These are phyloP conservation scores for Stachybotrys chlorohalonatus DNA, from an alignment of 2,329 filamentous ascomycete species.

Conservation along the genomic window DNA sequence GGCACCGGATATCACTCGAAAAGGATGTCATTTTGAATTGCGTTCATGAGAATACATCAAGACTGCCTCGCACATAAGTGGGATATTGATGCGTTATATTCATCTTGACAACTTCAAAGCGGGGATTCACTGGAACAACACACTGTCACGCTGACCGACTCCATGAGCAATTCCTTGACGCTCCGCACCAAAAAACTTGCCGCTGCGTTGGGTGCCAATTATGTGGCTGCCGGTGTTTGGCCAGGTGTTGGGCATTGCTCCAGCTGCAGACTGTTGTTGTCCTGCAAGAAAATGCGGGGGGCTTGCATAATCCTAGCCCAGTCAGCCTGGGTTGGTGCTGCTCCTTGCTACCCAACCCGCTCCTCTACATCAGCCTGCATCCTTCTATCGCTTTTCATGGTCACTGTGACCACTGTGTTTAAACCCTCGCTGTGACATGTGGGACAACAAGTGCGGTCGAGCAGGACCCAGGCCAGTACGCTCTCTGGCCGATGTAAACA, in stretches of 20 bases:
- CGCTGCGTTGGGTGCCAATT: neutral
- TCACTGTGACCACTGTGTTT: too few species aligned
- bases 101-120: neutral
- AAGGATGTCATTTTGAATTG: slow-evolving; percentile 13
- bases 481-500: too few species aligned
- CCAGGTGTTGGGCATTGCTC: neutral
- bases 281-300: neutral
- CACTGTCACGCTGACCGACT: neutral
- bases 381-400: neutral
- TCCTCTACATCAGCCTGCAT: neutral
- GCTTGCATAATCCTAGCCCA: neutral
- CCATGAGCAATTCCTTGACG: neutral
- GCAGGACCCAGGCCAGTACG: neutral
- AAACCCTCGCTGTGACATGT: neutral
- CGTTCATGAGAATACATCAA: neutral
- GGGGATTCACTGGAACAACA: neutral
- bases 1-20: neutral
- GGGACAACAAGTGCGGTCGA: neutral
- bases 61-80: neutral
- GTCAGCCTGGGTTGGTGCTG: slow-evolving; percentile 3
- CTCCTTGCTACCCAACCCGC: neutral
- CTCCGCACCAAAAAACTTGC: neutral
- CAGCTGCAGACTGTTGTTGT: neutral
- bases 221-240: neutral
- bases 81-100: neutral